Percentiles rank a stretch among this genome's conserved stretches.
phyloP scores from a whole-genome alignment of 2,329 filamentous ascomycete species.

The Rhinocladiella similis region DNA sequence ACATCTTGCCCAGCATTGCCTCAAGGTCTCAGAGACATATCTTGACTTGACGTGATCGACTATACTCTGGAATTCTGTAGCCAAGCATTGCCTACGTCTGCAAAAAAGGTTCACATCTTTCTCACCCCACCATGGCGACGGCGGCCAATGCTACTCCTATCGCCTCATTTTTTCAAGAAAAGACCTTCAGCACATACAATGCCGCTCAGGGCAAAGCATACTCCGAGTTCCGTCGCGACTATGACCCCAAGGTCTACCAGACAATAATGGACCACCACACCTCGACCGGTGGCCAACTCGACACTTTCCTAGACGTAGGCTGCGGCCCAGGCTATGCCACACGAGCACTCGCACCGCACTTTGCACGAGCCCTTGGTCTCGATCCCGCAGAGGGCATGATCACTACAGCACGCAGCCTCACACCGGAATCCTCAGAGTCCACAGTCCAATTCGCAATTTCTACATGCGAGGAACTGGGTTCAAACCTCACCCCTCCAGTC shows the following conservation, averaged over 20 bases:
- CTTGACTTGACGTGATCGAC: too few species aligned
- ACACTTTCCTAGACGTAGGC: constrained; percentile 54
- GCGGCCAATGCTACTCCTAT: not conserved
- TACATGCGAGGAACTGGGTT: constrained; percentile 47
- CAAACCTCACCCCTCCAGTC: constrained; percentile 32
- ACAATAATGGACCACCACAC: constrained; percentile 49
- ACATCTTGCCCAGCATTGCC: not conserved
- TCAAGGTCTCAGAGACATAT: too few species aligned
- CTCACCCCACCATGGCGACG: not conserved
- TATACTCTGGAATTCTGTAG: too few species aligned
- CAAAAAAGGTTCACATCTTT: too few species aligned
- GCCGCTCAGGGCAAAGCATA: constrained; percentile 48
- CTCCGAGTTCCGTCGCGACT: constrained; percentile 44
- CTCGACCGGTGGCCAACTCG: constrained; percentile 45
- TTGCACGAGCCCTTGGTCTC: constrained; percentile 49
- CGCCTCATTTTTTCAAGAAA: constrained; percentile 6
- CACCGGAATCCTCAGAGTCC: constrained; percentile 14
- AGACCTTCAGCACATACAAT: constrained; percentile 50
- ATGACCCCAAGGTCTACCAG: constrained; percentile 49
- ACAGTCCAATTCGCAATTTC: constrained; percentile 45
- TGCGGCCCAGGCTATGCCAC: constrained; percentile 58
- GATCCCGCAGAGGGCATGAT: constrained; percentile 59
- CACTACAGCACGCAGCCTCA: constrained; percentile 41
- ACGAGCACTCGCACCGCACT: constrained; percentile 47
- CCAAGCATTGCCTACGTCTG: too few species aligned